phyloP scores from a whole-genome alignment of 306 rosid genomes.

The Pterocarpus macrocarpus region DNA sequence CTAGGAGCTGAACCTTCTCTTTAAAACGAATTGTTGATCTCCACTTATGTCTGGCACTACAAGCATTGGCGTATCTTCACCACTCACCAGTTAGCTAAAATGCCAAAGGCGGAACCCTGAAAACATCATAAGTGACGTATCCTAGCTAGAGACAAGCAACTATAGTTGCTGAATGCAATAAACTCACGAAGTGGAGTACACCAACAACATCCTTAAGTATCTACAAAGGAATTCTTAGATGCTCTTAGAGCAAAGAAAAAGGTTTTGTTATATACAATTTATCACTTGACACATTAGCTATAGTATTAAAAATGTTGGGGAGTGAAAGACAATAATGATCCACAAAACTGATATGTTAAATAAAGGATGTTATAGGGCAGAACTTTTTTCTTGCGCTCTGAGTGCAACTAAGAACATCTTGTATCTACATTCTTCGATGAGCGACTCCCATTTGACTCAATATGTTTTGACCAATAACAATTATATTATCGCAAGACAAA shows the following conservation, averaged over 20 bases:
- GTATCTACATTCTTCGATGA: no score
- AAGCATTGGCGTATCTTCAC: not conserved
- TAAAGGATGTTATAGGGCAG: no score
- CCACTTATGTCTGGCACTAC: not conserved
- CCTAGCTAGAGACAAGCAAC: not conserved
- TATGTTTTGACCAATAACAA: slow-evolving; percentile 4
- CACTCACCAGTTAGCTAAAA: not conserved
- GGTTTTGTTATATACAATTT: no score
- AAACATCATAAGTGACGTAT: not conserved
- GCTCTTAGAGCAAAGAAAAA: no score
- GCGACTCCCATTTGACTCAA: not conserved
- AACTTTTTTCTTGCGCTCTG: no score
- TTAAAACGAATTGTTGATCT: not conserved
- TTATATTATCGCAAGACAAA: no score
- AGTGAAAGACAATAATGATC: no score
- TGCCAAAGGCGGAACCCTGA: not conserved
- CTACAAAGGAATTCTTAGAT: no score
- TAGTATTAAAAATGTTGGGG: no score
- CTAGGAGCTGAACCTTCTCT: not conserved
- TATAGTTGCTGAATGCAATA: not conserved
- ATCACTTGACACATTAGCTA: no score
- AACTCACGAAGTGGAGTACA: not conserved
- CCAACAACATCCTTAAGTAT: not conserved
- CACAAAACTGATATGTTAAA: no score
- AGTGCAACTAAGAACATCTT: no score